phyloP scores from a whole-genome alignment of 257 asterid genomes.

The Plectranthus barbatus region DNA sequence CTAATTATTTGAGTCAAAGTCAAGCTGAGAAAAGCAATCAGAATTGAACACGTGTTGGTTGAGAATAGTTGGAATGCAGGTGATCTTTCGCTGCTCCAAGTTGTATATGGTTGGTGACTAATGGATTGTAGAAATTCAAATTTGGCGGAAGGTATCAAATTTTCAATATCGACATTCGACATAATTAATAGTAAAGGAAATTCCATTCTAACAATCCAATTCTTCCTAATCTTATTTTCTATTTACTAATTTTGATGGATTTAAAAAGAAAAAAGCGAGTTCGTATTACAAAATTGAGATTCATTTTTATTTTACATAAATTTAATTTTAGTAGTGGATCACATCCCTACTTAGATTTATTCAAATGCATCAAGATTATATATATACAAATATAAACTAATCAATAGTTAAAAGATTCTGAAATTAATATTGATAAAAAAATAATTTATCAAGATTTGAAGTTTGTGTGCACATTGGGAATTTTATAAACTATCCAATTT shows the following conservation, averaged over 20 bases:
- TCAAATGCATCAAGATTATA: no score
- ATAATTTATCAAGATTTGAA: no score
- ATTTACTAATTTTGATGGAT: background rate
- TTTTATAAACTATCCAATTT: no score
- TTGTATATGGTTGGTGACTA: background rate
- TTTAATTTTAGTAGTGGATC: no score
- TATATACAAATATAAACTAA: no score
- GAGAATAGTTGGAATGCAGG: background rate
- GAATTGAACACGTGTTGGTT: background rate
- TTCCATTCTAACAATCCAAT: background rate
- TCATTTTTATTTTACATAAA: no score
- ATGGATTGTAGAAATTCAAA: slow-evolving; percentile 9
- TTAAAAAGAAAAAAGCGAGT: no score
- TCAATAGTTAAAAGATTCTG: no score
- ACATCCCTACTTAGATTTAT: no score
- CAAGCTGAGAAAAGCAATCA: background rate
- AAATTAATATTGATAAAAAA: no score
- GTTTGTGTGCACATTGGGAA: no score
- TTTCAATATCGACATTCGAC: background rate
- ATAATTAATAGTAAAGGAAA: background rate
- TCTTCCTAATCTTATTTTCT: background rate
- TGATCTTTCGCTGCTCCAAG: slow-evolving; percentile 3
- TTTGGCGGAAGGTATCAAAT: slow-evolving; percentile 3
- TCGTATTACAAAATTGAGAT: no score
- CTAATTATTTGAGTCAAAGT: background rate